These are phyloP conservation scores for Lanmaoa pseudosensibilis DNA, from an alignment of 768 basidiomycete species.

Conservation along the genomic window DNA sequence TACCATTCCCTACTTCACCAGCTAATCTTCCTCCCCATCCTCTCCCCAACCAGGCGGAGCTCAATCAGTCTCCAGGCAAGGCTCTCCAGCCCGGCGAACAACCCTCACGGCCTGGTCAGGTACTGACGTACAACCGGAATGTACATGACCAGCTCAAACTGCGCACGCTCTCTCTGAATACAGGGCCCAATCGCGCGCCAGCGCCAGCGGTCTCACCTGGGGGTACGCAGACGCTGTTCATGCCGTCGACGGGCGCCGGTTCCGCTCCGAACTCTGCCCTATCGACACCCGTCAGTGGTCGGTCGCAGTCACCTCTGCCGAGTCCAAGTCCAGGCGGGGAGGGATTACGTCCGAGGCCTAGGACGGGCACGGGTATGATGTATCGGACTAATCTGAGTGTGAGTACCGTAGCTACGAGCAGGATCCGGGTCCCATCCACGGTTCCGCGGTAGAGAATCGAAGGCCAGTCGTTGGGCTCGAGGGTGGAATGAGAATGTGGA, in stretches of 20 bases:
- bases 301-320: conserved; percentile 22
- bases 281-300: conserved; percentile 10
- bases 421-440: conserved; percentile 39
- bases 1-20: conserved; percentile 1
- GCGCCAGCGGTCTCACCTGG: conserved; percentile 17
- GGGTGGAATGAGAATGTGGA: conserved; percentile 2
- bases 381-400: conserved; percentile 44
- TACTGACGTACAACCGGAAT: conserved; percentile 36
- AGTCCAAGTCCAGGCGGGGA: conserved; percentile 18
- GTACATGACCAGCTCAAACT: conserved; percentile 35
- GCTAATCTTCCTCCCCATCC: background rate
- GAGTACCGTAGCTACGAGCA: conserved; percentile 29
- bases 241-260: conserved; percentile 2
- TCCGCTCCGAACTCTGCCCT: conserved; percentile 11
- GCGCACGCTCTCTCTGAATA: conserved; percentile 17
- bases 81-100: conserved; percentile 26
- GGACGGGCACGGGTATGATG: conserved; percentile 70
- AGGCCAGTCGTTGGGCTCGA: background rate
- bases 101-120: conserved; percentile 22
- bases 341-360: conserved; percentile 45
- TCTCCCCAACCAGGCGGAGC: conserved; percentile 6
- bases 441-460: conserved; percentile 13
- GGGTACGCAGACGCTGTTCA: conserved; percentile 23
- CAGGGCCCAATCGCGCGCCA: conserved; percentile 5
- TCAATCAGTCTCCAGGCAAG: conserved; percentile 12